Percentiles rank a stretch among this genome's conserved stretches.
Evolutionary conservation across 1,139 yeast genomes (phyloP).

Genomic region (Kodamaea ohmeri): DNA sequence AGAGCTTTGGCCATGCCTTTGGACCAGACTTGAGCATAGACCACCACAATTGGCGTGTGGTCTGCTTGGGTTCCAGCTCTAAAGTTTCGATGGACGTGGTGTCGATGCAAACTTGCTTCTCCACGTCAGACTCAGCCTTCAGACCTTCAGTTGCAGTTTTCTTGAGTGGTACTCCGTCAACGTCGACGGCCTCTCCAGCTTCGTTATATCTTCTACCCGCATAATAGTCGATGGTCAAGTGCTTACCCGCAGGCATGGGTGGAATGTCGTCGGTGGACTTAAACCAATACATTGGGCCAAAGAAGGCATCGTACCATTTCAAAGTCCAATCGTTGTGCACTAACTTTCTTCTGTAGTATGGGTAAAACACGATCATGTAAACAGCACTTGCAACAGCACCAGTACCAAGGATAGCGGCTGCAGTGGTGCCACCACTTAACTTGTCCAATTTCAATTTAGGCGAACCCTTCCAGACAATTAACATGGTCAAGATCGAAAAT

Average conservation of each 20-base stretch:
- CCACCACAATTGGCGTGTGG: slow-evolving; percentile 47
- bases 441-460: slow-evolving; percentile 58
- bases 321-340: slow-evolving; percentile 68
- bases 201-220: slow-evolving; percentile 52
- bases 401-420: slow-evolving; percentile 59
- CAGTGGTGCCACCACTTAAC: slow-evolving; percentile 49
- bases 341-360: slow-evolving; percentile 61
- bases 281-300: slow-evolving; percentile 60
- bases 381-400: slow-evolving; percentile 55
- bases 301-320: slow-evolving; percentile 51
- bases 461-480: slow-evolving; percentile 69
- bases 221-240: slow-evolving; percentile 61
- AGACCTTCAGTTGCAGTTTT: slow-evolving; percentile 14
- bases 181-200: slow-evolving; percentile 18
- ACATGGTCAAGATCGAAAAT: slow-evolving; percentile 61
- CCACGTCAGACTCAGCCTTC: slow-evolving; percentile 8
- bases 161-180: slow-evolving; percentile 14
- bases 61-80: slow-evolving; percentile 11
- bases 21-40: slow-evolving; percentile 42
- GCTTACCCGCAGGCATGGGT: slow-evolving; percentile 61
- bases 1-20: slow-evolving; percentile 50
- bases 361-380: slow-evolving; percentile 56
- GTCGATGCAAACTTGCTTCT: slow-evolving; percentile 12
- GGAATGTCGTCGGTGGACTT: slow-evolving; percentile 58
- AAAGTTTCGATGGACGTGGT: slow-evolving; percentile 12